Evolutionary conservation across 441 rosid species (phyloP).

Genomic region (Hura crepitans): DNA sequence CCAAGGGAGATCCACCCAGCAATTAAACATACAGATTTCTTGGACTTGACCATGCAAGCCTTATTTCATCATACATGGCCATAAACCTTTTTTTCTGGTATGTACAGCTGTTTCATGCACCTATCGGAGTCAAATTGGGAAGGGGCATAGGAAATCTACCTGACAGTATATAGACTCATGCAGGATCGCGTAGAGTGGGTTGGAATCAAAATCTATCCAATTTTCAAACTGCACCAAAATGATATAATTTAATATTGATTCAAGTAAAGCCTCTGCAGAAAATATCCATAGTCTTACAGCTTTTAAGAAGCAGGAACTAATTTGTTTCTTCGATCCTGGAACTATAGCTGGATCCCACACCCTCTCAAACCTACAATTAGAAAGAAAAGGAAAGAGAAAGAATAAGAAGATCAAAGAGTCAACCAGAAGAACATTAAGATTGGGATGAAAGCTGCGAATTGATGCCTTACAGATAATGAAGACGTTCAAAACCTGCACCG

Average conservation of each 20-base stretch:
- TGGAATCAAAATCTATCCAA: conserved; percentile 68
- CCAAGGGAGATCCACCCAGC: not conserved
- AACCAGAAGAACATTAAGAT: not conserved
- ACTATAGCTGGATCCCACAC: conserved; percentile 89
- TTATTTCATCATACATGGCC: not conserved
- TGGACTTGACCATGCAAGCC: not conserved
- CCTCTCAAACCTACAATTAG: conserved; percentile 65
- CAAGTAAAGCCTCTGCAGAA: conserved; percentile 6
- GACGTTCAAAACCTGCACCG: conserved; percentile 80
- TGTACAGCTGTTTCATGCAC: too few relatives aligned
- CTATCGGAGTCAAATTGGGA: conserved; percentile 8
- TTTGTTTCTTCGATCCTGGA: conserved; percentile 59
- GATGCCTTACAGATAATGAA: conserved; percentile 76
- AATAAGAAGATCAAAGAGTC: conserved; percentile 3
- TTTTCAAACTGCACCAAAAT: conserved; percentile 53
- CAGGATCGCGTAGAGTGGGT: conserved; percentile 79
- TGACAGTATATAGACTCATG: conserved; percentile 88
- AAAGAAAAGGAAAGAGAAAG: not conserved
- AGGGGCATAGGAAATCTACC: conserved; percentile 40
- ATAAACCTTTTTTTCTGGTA: not conserved
- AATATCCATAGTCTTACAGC: conserved; percentile 45
- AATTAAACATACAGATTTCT: not conserved
- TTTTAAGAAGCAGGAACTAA: conserved; percentile 67
- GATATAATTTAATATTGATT: conserved; percentile 22
- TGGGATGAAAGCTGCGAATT: not conserved